A percentile compares a stretch with the other conserved stretches of the same genome.
Evolutionary conservation across 768 basidiomycete species (phyloP).

Genomic region (Ramaria rubella): DNA sequence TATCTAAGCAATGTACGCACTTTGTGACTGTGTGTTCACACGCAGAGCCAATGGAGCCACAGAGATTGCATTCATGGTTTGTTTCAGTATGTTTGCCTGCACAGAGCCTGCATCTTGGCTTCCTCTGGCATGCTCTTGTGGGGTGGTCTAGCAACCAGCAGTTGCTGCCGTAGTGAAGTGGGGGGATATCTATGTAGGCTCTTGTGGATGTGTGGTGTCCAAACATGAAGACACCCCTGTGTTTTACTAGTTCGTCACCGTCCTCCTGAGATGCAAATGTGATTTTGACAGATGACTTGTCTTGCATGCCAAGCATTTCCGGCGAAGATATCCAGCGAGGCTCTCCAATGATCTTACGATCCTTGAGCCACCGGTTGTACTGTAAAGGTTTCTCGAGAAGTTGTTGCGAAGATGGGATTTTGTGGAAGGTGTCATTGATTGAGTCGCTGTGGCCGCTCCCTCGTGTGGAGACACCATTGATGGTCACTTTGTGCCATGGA

Average conservation of each 20-base stretch:
- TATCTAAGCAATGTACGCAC: too few species aligned
- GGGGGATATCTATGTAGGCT: neutral
- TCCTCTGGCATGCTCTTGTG: neutral
- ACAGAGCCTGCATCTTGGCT: neutral
- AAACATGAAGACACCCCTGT: neutral
- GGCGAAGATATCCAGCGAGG: neutral
- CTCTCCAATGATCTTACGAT: neutral
- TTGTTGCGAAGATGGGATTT: neutral
- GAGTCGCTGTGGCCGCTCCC: neutral
- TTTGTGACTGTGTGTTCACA: neutral
- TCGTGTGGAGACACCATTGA: neutral
- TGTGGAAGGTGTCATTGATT: neutral
- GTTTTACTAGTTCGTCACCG: neutral
- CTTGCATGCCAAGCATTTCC: neutral
- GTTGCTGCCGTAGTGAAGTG: neutral
- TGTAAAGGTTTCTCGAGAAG: neutral
- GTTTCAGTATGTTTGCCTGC: neutral
- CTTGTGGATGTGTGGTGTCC: neutral
- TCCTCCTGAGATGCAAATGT: neutral
- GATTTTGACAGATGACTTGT: neutral
- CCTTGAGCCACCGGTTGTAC: neutral
- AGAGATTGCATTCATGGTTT: neutral
- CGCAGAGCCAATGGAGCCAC: neutral
- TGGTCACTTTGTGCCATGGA: neutral
- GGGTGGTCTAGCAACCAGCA: neutral